Percentiles rank a stretch among this genome's conserved stretches.
phyloP scores from a whole-genome alignment of 495 filamentous ascomycete genomes.

The Neurospora sp. region DNA sequence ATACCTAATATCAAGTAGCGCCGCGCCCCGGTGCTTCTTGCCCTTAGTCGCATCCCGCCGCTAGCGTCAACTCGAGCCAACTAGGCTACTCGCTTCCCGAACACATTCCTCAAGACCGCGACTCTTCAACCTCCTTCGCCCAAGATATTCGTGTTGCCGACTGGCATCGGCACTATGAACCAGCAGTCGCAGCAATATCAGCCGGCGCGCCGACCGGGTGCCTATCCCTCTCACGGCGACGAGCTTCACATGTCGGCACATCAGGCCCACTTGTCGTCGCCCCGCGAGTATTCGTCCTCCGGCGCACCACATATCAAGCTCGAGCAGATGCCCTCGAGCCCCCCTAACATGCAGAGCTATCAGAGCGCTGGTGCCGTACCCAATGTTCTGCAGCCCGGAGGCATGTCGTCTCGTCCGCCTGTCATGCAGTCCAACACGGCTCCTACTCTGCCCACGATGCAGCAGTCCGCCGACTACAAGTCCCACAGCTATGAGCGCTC shows the following conservation, averaged over 20 bases:
- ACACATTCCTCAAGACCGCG: not conserved
- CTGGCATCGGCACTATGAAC: slow-evolving; percentile 38
- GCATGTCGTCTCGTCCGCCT: slow-evolving; percentile 45
- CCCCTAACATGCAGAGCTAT: slow-evolving; percentile 42
- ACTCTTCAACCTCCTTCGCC: not conserved
- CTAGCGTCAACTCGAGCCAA: not conserved
- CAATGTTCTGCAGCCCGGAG: slow-evolving; percentile 59
- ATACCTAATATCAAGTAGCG: not conserved
- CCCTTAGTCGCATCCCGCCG: slow-evolving; percentile 1
- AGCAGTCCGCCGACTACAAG: slow-evolving; percentile 53
- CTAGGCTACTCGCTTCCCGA: not conserved
- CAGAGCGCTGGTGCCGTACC: slow-evolving; percentile 48
- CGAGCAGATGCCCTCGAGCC: slow-evolving; percentile 21
- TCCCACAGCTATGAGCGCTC: slow-evolving; percentile 66
- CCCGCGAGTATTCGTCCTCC: slow-evolving; percentile 35
- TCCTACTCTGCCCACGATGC: slow-evolving; percentile 59
- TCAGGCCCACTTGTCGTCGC: slow-evolving; percentile 33
- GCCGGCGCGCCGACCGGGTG: slow-evolving; percentile 31
- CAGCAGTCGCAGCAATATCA: slow-evolving; percentile 33
- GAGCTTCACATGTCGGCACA: slow-evolving; percentile 65
- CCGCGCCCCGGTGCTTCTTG: not conserved
- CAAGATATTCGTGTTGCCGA: not conserved
- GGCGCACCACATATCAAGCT: slow-evolving; percentile 41
- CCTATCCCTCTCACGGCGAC: slow-evolving; percentile 43
- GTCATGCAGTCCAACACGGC: slow-evolving; percentile 63